Evolutionary conservation across 2,329 filamentous ascomycete species (phyloP).

Genomic region (Emydomyces testavorans): DNA sequence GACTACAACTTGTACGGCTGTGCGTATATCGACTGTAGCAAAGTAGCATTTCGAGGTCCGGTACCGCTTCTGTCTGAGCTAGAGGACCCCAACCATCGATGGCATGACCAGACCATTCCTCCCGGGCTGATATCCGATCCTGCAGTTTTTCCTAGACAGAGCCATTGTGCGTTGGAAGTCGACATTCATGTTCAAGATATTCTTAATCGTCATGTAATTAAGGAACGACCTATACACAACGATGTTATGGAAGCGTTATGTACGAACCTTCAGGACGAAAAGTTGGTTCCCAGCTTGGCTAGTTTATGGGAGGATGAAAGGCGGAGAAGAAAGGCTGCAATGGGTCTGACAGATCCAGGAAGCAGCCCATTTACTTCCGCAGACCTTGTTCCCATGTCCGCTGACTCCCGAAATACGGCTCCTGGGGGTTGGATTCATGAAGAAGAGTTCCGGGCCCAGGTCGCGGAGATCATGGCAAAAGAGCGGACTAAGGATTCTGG

Average conservation of each 20-base stretch:
- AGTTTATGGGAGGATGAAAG: slow-evolving; percentile 87
- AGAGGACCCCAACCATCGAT: slow-evolving; percentile 53
- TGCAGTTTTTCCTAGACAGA: slow-evolving; percentile 58
- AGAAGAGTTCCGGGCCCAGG: slow-evolving; percentile 60
- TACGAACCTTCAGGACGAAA: slow-evolving; percentile 56
- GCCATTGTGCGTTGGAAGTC: slow-evolving; percentile 79
- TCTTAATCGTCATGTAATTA: slow-evolving; percentile 63
- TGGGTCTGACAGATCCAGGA: slow-evolving; percentile 51
- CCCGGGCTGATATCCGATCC: slow-evolving; percentile 50
- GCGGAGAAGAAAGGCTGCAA: slow-evolving; percentile 59
- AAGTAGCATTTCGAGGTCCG: slow-evolving; percentile 61
- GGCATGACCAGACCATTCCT: slow-evolving; percentile 66
- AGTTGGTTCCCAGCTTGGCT: slow-evolving; percentile 87
- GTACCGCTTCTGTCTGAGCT: slow-evolving; percentile 58
- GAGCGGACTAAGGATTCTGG: slow-evolving; percentile 46
- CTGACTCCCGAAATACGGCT: slow-evolving; percentile 59
- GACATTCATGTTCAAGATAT: slow-evolving; percentile 86
- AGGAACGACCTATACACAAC: slow-evolving; percentile 69
- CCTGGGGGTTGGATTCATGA: slow-evolving; percentile 89
- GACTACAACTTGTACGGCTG: slow-evolving; percentile 98
- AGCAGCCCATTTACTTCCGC: slow-evolving; percentile 72
- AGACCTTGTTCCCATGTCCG: slow-evolving; percentile 78
- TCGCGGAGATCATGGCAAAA: slow-evolving; percentile 51
- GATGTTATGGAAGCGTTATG: slow-evolving; percentile 65
- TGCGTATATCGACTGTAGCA: slow-evolving; percentile 64